Percentiles rank a stretch among this genome's conserved stretches.
Conservation (phyloP, 2,329 filamentous ascomycete species). For the Trichoderma citrinoviride region DNA sequence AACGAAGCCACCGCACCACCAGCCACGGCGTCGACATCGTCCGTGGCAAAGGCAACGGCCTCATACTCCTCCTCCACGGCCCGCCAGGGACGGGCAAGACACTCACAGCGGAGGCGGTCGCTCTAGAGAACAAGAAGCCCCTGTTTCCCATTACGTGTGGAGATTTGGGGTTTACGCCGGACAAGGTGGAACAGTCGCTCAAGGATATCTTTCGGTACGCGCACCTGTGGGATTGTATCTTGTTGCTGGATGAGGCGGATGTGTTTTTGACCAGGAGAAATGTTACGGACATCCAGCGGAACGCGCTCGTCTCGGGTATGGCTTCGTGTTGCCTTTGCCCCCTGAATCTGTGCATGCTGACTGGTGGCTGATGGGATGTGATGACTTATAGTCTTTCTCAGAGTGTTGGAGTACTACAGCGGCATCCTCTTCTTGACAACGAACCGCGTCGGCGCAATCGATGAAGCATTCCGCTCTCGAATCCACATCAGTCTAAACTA, state of each 20-base stretch:
- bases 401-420: background rate
- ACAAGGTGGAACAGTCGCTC: background rate
- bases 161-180: background rate
- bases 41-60: constrained; percentile 3
- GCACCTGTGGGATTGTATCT: background rate
- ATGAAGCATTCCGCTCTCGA: background rate
- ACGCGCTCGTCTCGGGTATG: background rate
- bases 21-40: background rate
- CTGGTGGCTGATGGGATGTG: too few species aligned
- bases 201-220: background rate
- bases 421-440: background rate
- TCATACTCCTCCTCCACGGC: background rate
- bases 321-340: too few species aligned
- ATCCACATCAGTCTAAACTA: background rate
- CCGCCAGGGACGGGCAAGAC: constrained; percentile 2
- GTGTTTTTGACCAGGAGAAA: background rate
- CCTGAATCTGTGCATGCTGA: too few species aligned
- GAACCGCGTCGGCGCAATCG: background rate
- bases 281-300: background rate
- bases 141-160: background rate
- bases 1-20: too few species aligned
- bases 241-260: constrained; percentile 6
- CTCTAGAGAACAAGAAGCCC: background rate
- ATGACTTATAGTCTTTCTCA: background rate
- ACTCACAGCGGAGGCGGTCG: background rate